Base-by-base conservation (phyloP, 176 grass and related monocot genomes). In the Cenchrus fungigraminus region DNA sequence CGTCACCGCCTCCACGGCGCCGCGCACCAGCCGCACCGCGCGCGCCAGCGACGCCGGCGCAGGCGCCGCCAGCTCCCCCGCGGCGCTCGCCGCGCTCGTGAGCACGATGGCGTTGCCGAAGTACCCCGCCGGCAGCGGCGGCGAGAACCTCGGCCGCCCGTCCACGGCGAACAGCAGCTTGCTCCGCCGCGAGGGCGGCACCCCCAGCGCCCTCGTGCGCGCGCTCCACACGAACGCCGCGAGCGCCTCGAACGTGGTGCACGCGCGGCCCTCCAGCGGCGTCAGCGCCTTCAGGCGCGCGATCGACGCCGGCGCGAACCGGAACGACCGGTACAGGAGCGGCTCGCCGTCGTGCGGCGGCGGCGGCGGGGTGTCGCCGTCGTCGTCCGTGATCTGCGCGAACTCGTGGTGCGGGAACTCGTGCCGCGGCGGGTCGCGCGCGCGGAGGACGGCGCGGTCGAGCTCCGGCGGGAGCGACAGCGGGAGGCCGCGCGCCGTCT, bases 141-240 rank as follows among this genome's bases (percentile, higher is more conserved):
- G 90, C 68, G 82, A 17, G 73, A 95, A 81, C 56, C 88, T 20
- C 9, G 84, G 89, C 80, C 93, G 75, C 13, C 88, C 93, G 67
- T 95, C 88, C 74, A 92, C 93, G 8, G 93, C 93, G 71, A 95
- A 95, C 43, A 95, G 83, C 31, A 95, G 88, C 88, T 95, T 95
- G 55, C 79, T 92, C 81, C 32, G 62, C 20, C 90, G 70, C 50
- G 60, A 6, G 1, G 51, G 71, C 3, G 42, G 58, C 68, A 89
- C 59, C 66, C 76, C 68, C 44, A 95, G 68, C 68, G 91, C 93
- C 77, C 85, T 49, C 29, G 91, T 88, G 17, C 93, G 79, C 29
- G 90, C 88, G 74, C 86, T 84, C 93, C 93, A 95, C 54, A 95
- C 90, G 52, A 95, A 79, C 64, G 74, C 88, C 6, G 93, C 85